Evolutionary conservation across 208 protist genomes (phyloP).

Genomic region (Balamuthia mandrillaris): DNA sequence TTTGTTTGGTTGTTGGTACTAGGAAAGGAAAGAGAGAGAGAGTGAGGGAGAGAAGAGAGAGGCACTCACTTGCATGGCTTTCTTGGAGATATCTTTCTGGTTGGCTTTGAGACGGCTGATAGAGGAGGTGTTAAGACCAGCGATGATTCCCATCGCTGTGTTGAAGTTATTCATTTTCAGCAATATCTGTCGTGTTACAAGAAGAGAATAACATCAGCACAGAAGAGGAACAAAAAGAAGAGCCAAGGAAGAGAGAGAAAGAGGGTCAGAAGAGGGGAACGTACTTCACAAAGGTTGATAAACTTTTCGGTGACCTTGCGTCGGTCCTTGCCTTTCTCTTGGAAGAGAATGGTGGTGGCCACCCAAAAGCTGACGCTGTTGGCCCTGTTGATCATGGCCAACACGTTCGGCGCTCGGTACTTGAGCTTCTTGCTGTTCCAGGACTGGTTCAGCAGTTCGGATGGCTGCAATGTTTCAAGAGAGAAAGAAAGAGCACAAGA

Average conservation of each 20-base stretch:
- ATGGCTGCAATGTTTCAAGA: slow-evolving; percentile 43
- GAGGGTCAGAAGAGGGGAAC: background rate
- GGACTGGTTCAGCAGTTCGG: slow-evolving; percentile 65
- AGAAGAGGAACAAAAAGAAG: too few species aligned
- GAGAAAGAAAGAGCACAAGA: background rate
- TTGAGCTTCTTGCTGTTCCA: slow-evolving; percentile 71
- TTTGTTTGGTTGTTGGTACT: background rate
- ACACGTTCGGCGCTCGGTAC: slow-evolving; percentile 60
- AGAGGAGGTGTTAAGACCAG: slow-evolving; percentile 55
- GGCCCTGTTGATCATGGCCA: slow-evolving; percentile 72
- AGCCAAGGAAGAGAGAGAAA: background rate
- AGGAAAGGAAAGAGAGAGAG: background rate
- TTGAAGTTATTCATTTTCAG: slow-evolving; percentile 62
- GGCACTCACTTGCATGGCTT: background rate
- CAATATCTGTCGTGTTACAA: slow-evolving; percentile 31
- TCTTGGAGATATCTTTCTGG: slow-evolving; percentile 52
- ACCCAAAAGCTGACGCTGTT: slow-evolving; percentile 70
- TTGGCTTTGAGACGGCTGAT: slow-evolving; percentile 59
- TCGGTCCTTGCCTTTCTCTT: slow-evolving; percentile 44
- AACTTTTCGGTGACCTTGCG: slow-evolving; percentile 57
- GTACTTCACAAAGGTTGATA: slow-evolving; percentile 54
- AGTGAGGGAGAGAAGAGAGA: background rate
- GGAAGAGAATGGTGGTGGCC: slow-evolving; percentile 53
- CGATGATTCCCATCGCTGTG: slow-evolving; percentile 58
- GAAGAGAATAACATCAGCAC: too few species aligned